Conservation (phyloP, 768 basidiomycete species). For the Lentinula sp. region DNA sequence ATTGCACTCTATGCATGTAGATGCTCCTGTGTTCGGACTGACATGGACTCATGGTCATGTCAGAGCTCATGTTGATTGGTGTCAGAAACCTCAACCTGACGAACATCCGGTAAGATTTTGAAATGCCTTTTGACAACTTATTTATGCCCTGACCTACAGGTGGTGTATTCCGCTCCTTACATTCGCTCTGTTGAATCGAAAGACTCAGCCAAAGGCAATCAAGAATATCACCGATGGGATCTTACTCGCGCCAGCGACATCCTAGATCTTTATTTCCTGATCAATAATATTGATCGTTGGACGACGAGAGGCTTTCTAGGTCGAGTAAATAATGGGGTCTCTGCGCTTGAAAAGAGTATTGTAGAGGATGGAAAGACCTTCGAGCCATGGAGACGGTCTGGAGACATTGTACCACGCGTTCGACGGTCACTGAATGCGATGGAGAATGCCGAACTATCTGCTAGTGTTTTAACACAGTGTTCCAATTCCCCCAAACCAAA, state of each 20-base stretch:
- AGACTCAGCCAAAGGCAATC: conserved; percentile 6
- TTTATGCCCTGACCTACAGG: conserved; percentile 19
- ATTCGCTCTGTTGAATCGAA: conserved; percentile 11
- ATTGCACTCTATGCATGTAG: conserved; percentile 38
- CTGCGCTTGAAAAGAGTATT: conserved; percentile 27
- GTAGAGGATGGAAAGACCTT: conserved; percentile 25
- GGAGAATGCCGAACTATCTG: conserved; percentile 25
- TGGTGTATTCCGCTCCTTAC: conserved; percentile 45
- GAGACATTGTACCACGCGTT: conserved; percentile 17
- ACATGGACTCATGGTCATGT: conserved; percentile 49
- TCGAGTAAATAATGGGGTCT: conserved; percentile 32
- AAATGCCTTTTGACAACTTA: background rate
- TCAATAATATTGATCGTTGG: conserved; percentile 50
- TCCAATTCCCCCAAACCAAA: conserved; percentile 12
- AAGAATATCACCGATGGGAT: conserved; percentile 43
- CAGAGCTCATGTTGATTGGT: conserved; percentile 54
- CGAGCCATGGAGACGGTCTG: conserved; percentile 43
- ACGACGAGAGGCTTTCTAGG: conserved; percentile 36
- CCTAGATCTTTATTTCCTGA: conserved; percentile 41
- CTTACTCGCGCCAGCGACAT: conserved; percentile 38
- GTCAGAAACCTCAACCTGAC: conserved; percentile 22
- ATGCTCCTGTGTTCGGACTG: conserved; percentile 44
- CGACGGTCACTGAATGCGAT: conserved; percentile 14
- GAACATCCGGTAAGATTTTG: conserved; percentile 24
- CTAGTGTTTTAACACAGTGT: conserved; percentile 7